Evolutionary conservation across 495 filamentous ascomycete species (phyloP).

Genomic region (Talaromyces liani): DNA sequence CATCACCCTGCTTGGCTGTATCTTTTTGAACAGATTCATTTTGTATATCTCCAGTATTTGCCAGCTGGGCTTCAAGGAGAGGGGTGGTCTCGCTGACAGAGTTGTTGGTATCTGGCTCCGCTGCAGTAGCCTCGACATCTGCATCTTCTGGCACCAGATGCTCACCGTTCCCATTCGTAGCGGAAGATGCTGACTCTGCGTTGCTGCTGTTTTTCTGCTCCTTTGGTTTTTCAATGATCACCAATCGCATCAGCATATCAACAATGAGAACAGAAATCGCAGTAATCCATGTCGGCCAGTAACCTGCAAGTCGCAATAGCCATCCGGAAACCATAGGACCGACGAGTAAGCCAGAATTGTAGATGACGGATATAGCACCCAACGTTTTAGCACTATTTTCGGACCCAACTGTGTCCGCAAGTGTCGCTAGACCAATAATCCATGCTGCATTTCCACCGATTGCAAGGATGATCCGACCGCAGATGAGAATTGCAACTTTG

Average conservation of each 20-base stretch:
- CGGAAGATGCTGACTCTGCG: neutral
- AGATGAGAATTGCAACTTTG: conserved; percentile 18
- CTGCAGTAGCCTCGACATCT: neutral
- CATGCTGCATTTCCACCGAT: conserved; percentile 20
- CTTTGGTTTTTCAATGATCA: conserved; percentile 24
- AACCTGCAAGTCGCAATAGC: conserved; percentile 20
- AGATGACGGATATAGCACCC: conserved; percentile 12
- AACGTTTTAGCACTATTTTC: conserved; percentile 24
- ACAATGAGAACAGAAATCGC: conserved; percentile 15
- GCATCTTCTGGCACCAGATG: neutral
- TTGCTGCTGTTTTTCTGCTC: neutral
- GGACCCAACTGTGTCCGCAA: conserved; percentile 19
- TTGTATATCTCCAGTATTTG: neutral
- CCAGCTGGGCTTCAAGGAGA: neutral
- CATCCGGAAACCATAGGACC: conserved; percentile 20
- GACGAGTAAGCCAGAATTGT: conserved; percentile 14
- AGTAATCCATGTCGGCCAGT: conserved; percentile 24
- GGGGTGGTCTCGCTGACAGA: neutral
- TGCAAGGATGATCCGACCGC: conserved; percentile 23
- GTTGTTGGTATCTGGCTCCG: neutral
- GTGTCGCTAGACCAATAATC: conserved; percentile 23
- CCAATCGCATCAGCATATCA: conserved; percentile 24
- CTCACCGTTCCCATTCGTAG: neutral
- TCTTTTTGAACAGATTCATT: neutral
- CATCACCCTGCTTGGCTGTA: neutral